Base-by-base conservation (phyloP, 2,329 filamentous ascomycete genomes). In the Cytospora piceae region DNA sequence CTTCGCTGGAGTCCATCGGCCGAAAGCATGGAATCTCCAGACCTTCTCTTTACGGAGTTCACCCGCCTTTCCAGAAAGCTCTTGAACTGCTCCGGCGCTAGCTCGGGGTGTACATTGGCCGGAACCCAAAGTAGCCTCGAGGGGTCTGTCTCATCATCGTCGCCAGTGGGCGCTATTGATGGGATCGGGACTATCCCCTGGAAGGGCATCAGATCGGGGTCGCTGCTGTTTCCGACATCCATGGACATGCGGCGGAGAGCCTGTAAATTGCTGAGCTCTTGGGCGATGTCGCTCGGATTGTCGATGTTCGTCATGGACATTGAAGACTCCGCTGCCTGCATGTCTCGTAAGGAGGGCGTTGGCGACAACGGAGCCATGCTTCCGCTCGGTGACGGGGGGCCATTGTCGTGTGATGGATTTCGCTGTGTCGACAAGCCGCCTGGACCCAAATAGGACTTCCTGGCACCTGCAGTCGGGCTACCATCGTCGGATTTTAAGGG, bases 41-140 rank as follows among this genome's bases (percentile, higher is more conserved):
- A 96, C 72, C 92, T 87, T 70, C 94, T 85, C 75, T 93, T 90
- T 71, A 98, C 96, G 42, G 92, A 90, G 71, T 97, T 91, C 15
- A 97, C 92, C 73, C 94, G 89, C 69, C 94, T 96, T 73, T 99
- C 94, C 2, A 99, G 85, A 71, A 98, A 99, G 1, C 90, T 94
- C 77, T 96, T 97, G 82, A 98, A 99, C 72, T 97, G 95, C 74
- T 91, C 93, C 1, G 95, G 95, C 3, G 95, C 95, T 58, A 99
- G 82, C 77, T 99, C 95, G 0, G 95, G 95, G 73, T 99, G 95
- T 32, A 99, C 85, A 66, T 93, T 88, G 29, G 95, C 95, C 6
- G 95, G 95, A 7, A 99, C 95, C 95, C 95, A 99, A 70, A 98
- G 91, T 66, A 98, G 80, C 68, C 93, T 87, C 2, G 94, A 93